These are phyloP conservation scores for Tylopilus sp. DNA, from an alignment of 768 basidiomycete genomes.

Conservation along the genomic window DNA sequence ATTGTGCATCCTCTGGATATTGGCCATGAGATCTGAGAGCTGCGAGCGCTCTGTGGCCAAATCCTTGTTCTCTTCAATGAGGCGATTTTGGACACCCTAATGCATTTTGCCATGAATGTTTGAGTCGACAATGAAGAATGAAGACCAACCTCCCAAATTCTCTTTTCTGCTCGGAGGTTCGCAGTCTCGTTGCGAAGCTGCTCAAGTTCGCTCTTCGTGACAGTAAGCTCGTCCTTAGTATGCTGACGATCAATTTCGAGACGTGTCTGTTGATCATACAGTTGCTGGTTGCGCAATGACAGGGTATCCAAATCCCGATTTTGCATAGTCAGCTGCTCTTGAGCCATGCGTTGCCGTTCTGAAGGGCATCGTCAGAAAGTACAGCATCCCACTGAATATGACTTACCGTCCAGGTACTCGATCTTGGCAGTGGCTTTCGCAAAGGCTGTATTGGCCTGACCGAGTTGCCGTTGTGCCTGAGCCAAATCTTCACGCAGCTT, in stretches of 20 bases:
- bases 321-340: conserved; percentile 64
- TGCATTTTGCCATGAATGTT: conserved; percentile 6
- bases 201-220: conserved; percentile 60
- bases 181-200: conserved; percentile 82
- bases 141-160: conserved; percentile 80
- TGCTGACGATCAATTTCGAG: conserved; percentile 73
- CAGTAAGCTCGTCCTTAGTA: conserved; percentile 61
- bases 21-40: conserved; percentile 82
- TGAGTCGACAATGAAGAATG: not conserved
- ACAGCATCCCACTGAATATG: not conserved
- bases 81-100: conserved; percentile 73
- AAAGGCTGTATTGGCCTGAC: conserved; percentile 58
- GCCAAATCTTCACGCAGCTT: conserved; percentile 69
- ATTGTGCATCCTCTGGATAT: conserved; percentile 86
- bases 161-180: conserved; percentile 90
- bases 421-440: conserved; percentile 84
- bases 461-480: conserved; percentile 63
- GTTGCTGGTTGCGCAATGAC: conserved; percentile 63
- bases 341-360: conserved; percentile 71
- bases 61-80: conserved; percentile 82
- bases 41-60: conserved; percentile 80
- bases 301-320: conserved; percentile 63
- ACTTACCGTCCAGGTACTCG: conserved; percentile 72
- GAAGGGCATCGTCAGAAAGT: not conserved
- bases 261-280: conserved; percentile 71